Base-by-base conservation (phyloP, 345 rosid species). In the Isatis tinctoria region DNA sequence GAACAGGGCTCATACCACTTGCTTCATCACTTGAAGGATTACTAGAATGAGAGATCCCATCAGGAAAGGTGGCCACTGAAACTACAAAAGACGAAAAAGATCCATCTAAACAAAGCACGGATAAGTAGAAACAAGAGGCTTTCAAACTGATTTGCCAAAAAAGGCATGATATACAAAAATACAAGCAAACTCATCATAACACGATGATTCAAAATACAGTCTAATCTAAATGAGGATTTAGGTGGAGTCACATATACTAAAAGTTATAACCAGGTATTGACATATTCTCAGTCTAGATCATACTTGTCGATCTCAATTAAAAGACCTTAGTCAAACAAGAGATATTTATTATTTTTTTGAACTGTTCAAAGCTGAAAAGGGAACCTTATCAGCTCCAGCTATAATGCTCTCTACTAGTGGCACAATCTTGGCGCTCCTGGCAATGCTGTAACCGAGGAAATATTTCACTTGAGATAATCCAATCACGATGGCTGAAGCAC, bases 1-100 rank as follows among this genome's bases (percentile, higher is more conserved):
- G 53, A 49, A 61, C 74, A 72, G 60, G 68, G 74, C 53, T 56
- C 83, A 69, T 88, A 96, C 99, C 94, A 92, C 80, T 71, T 87
- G 92, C 83, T 92, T 92, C 98, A 92, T 92, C 79, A 84, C 75
- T 80, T 85, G 89, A 78, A 96, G 85, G 74, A 89, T 77, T 9
- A 86, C 86, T 65, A 96, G 98, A 79, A 90, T 87, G 76, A 77
- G 47, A 64, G 91, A 92, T 81, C 99, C 99, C 98, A 92, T 86
- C 69, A 92, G 85, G 83, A 96, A 96, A 70, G 99, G 99, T 60
- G 96, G 98, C 99, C 99, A 96, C 0, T 87, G 87, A 83, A 96
- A 96, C 99, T 96, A 84, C 96, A 96, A 86, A 87, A 81, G 72
- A 74, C 33, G 60, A 58, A 80, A 82, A 85, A 65, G 35, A 79